A percentile compares a stretch with the other conserved stretches of the same genome.
These are phyloP conservation scores for Brasenia schreberi DNA, from an alignment of 164 flowering plant genomes.

Conservation along the genomic window DNA sequence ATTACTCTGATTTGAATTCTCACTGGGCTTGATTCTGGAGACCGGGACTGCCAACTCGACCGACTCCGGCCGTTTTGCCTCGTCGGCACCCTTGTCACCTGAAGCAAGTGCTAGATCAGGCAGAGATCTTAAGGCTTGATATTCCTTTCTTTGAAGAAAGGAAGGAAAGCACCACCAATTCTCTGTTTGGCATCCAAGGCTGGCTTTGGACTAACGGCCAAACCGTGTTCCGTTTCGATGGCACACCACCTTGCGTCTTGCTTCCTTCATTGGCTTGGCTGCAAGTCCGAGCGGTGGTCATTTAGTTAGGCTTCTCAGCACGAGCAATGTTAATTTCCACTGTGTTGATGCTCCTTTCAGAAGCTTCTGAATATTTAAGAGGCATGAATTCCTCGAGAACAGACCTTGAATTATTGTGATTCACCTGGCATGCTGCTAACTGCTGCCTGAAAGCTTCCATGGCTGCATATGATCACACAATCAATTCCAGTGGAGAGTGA, in stretches of 20 bases:
- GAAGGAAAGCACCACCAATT: conserved; percentile 79
- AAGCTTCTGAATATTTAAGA: conserved; percentile 33
- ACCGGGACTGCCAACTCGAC: not conserved
- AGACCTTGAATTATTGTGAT: conserved; percentile 36
- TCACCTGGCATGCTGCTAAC: conserved; percentile 30
- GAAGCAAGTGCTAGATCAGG: conserved; percentile 69
- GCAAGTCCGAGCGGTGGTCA: conserved; percentile 87
- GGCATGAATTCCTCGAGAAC: conserved; percentile 95
- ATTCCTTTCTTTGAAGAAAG: conserved; percentile 63
- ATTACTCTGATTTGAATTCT: not conserved
- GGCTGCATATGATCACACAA: conserved; percentile 24
- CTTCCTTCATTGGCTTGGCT: conserved; percentile 42
- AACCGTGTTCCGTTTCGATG: conserved; percentile 28
- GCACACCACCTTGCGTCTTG: conserved; percentile 18
- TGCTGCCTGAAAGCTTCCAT: conserved; percentile 84
- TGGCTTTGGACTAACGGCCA: conserved; percentile 32
- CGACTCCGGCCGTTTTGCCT: not conserved
- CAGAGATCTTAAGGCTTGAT: conserved; percentile 16
- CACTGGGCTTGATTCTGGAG: not conserved
- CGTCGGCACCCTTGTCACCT: conserved; percentile 19
- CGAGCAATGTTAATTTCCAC: conserved; percentile 18
- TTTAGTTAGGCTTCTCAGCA: conserved; percentile 59
- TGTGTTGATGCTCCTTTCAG: conserved; percentile 21
- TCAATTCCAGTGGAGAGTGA: no score
- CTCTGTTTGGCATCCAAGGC: conserved; percentile 49